Evolutionary conservation across 2,329 filamentous ascomycete genomes (phyloP), one percentile per base, ranked within the genome.

Genomic region (Emmonsiellopsis sp.): DNA sequence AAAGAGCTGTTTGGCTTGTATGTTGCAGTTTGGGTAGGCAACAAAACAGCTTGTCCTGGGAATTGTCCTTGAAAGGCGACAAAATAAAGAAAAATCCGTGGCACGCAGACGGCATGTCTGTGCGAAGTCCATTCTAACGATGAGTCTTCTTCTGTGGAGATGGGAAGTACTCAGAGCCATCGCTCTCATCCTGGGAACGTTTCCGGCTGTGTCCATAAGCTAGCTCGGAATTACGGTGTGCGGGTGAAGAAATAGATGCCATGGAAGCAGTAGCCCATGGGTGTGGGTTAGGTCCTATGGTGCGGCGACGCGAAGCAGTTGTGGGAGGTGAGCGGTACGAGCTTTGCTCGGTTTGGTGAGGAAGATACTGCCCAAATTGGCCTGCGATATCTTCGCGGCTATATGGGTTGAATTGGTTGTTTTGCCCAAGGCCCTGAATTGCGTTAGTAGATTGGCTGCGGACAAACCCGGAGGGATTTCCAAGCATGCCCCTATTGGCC

Each of bases 71-170:
- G n/a, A 33, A 7, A 36, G 21, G 8, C 14, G 36, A 11, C 17
- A 37, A 5, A 11, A 10, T 7, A 2, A 31, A 31, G 3, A 10
- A 9, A 40, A 39, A 11, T 31, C 14, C 17, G 34, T 32, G 46
- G 17, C 46, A 31, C 34, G 21, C n/a, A 47, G 14, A 11, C 1
- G 14, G 32, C 3, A 34, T 2, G 31, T 45, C 27, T 21, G 32
- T 32, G 32, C 36, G 45, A 10, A n/a, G 37, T 33, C 32, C 3
- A 47, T 37, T 39, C 9, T 4, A 21, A 31, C 14, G 39, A 10
- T 36, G 46, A 39, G 34, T 36, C 36, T 52, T 56, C 46, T 57
- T 54, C 27, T 48, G 46, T 8, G 52, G 45, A 33, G 52, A 43
- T 6, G 34, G 42, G n/a, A 36, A 8, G 39, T 51, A 46, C 9